Conservation (phyloP, 2,329 filamentous ascomycete genomes). For the Amauroascus verrucosus region DNA sequence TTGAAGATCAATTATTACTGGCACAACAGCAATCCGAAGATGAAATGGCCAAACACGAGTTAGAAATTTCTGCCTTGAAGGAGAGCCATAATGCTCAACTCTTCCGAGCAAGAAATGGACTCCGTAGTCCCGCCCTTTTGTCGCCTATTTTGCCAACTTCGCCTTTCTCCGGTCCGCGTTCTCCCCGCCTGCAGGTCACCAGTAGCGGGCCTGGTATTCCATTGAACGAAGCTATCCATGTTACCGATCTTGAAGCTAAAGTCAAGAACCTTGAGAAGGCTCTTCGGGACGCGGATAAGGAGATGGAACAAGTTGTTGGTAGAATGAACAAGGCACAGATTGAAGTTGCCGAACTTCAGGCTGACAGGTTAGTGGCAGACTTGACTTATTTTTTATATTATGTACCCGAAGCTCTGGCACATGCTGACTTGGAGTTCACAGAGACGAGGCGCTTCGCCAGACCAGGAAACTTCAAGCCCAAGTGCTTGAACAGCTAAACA, state of each 20-base stretch:
- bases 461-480: constrained; percentile 59
- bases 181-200: constrained; percentile 51
- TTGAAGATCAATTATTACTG: constrained; percentile 73
- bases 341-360: constrained; percentile 67
- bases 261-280: constrained; percentile 80
- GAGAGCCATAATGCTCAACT: constrained; percentile 70
- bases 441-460: constrained; percentile 62
- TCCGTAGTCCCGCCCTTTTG: constrained; percentile 36
- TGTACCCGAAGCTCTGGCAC: too few species aligned
- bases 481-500: constrained; percentile 47
- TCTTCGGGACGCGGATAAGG: constrained; percentile 60
- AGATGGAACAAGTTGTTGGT: constrained; percentile 75
- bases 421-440: constrained; percentile 25
- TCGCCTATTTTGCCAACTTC: constrained; percentile 53
- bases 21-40: constrained; percentile 84
- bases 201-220: constrained; percentile 50
- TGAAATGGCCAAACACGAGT: constrained; percentile 65
- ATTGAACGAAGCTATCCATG: constrained; percentile 59
- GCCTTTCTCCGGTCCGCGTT: constrained; percentile 50
- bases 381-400: too few species aligned
- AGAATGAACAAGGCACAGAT: constrained; percentile 76
- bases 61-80: constrained; percentile 64
- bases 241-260: constrained; percentile 63
- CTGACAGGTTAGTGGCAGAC: constrained; percentile 28
- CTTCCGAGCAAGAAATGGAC: constrained; percentile 54